phyloP scores from a whole-genome alignment of 129 eudicot species.

The Cynara cardunculus region DNA sequence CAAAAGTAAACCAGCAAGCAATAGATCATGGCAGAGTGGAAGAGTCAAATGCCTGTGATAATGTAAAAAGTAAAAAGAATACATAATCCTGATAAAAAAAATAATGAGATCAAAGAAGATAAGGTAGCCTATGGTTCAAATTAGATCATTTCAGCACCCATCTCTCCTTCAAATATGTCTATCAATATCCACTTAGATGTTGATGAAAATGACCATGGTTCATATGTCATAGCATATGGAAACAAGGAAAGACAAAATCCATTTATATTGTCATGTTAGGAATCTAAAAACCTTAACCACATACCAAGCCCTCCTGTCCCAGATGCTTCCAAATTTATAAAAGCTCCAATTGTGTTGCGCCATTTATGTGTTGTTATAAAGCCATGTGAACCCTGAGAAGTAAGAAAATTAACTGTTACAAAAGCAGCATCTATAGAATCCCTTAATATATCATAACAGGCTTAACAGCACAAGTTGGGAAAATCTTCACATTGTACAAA shows the following conservation, averaged over 20 bases:
- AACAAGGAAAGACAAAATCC: neutral
- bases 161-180: neutral
- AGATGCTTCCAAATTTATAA: constrained; percentile 89
- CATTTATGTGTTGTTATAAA: constrained; percentile 92
- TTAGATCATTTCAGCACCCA: neutral
- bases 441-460: neutral
- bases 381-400: constrained; percentile 96
- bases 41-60: neutral
- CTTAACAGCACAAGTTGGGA: neutral
- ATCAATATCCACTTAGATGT: neutral
- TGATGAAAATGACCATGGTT: neutral
- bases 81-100: neutral
- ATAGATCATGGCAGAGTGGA: too few species aligned
- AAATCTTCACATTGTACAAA: neutral
- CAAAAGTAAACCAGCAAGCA: neutral
- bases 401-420: constrained; percentile 4
- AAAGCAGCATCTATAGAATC: neutral
- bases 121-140: neutral
- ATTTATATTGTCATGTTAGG: constrained; percentile 3
- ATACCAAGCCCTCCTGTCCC: constrained; percentile 93
- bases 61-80: neutral
- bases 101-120: neutral
- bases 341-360: constrained; percentile 92
- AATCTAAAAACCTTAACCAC: constrained; percentile 17
- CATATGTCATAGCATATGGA: too few species aligned